A percentile compares a stretch with the other conserved stretches of the same genome.
These are phyloP conservation scores for Flaveria linearis DNA, from an alignment of 129 eudicot genomes.

Conservation along the genomic window DNA sequence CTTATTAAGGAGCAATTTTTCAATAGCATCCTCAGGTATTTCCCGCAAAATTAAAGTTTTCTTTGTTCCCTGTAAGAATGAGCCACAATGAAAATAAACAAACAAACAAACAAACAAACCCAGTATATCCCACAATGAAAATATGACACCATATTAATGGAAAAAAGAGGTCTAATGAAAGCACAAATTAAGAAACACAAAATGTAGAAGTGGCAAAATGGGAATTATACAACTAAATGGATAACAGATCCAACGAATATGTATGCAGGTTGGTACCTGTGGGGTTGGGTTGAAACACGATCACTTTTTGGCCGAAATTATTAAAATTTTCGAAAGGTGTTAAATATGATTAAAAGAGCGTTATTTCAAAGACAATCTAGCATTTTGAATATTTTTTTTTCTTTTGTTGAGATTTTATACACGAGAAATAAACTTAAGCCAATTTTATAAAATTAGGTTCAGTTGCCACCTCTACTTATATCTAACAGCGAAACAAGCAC, in stretches of 20 bases:
- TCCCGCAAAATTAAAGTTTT: slow-evolving; percentile 83
- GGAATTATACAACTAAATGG: too few species aligned
- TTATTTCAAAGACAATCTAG: neutral
- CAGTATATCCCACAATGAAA: neutral
- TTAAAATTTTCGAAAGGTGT: too few species aligned
- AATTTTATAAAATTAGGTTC: too few species aligned
- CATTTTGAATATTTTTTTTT: neutral
- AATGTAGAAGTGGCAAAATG: too few species aligned
- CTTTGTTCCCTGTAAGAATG: slow-evolving; percentile 56
- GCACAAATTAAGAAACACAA: neutral
- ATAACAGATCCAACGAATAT: too few species aligned
- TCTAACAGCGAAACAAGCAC: slow-evolving; percentile 2
- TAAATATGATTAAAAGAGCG: neutral
- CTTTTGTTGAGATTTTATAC: too few species aligned
- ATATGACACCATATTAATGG: neutral
- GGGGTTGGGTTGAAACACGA: too few species aligned
- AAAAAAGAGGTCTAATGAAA: slow-evolving; percentile 10
- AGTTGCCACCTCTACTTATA: neutral
- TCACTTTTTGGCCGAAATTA: too few species aligned
- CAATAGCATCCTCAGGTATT: slow-evolving; percentile 75
- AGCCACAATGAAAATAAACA: neutral
- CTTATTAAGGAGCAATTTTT: slow-evolving; percentile 45
- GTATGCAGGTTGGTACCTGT: too few species aligned
- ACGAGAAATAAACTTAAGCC: too few species aligned
- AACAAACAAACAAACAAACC: too few species aligned